Evolutionary conservation across 2,329 filamentous ascomycete genomes (phyloP), one percentile per base, ranked within the genome.

Genomic region (Monosporascus sp.): DNA sequence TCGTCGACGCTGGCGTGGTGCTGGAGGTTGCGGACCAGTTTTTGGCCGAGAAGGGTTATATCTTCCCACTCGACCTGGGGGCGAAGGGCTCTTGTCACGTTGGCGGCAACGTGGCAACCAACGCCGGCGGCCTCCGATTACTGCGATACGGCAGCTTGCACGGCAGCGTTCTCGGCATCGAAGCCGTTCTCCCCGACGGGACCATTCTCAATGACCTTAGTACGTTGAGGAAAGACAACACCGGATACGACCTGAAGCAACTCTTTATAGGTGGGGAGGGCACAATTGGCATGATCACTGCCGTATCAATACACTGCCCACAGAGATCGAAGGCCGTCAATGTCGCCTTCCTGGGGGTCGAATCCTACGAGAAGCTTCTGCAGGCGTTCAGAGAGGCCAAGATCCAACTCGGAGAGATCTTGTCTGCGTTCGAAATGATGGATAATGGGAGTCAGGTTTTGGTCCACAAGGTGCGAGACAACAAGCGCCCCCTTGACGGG

Each of bases 401-500:
- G 77, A 78, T 79, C 39, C 89, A 96, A 68, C 83, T 99, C 1
- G 90, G 88, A 1, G 94, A 99, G 73, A 97, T 99, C 62, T 80
- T 99, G 5, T 97, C 93, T 3, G 94, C 94, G 0, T 99, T 99
- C 68, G 94, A 99, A 75, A 79, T 99, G 58, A 99, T 99, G 93
- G 94, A 99, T 62, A 84, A 82, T 18, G 79, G 84, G 57, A 93
- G 85, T 57, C 94, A 97, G 72, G 77, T 84, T 56, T 75, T 96
- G 39, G 90, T 96, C 39, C 79, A 84, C 52, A 74, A 79, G 51
- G 88, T 91, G 37, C 90, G 88, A 11, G 84, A 85, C 25, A 88
- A 87, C 65, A 89, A 88, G 66, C 79, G 84, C 53, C 94, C 94
- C 0, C 78, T 99, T 3, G 91, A 96, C 60, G 84, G 79, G 51